These are phyloP conservation scores for Saccharomycopsis fibuligera DNA, from an alignment of 805 yeast genomes.

Conservation along the genomic window DNA sequence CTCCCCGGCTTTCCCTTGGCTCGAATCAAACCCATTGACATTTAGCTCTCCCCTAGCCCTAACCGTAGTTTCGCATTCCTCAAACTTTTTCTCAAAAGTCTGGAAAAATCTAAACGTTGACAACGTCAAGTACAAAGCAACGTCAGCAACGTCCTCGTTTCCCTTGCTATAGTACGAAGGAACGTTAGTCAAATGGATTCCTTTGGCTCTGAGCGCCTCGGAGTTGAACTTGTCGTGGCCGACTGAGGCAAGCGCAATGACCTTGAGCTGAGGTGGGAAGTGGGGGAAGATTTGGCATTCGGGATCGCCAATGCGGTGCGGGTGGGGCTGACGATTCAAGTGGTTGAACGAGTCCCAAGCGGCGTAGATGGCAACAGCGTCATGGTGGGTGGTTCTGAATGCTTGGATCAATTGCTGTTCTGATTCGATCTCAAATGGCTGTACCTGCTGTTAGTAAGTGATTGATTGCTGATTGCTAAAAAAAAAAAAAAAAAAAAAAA, in stretches of 20 bases:
- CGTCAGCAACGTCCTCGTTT: constrained; percentile 55
- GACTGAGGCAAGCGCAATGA: constrained; percentile 49
- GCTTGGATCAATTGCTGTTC: constrained; percentile 35
- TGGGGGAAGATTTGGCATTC: constrained; percentile 35
- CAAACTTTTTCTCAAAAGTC: constrained; percentile 29
- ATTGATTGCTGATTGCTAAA: constrained; percentile 23
- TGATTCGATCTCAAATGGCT: too few species aligned
- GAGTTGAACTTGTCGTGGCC: constrained; percentile 50
- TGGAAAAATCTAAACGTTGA: constrained; percentile 48
- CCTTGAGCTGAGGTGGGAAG: constrained; percentile 41
- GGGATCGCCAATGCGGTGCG: constrained; percentile 44
- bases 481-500: not conserved
- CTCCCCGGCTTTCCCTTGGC: constrained; percentile 28
- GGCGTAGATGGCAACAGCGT: constrained; percentile 48
- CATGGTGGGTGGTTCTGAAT: constrained; percentile 30
- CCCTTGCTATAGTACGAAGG: constrained; percentile 37
- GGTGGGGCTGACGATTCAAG: too few species aligned
- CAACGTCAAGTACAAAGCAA: constrained; percentile 50
- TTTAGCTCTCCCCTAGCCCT: constrained; percentile 33
- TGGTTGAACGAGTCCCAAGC: constrained; percentile 52
- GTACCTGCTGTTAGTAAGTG: too few species aligned
- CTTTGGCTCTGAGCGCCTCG: constrained; percentile 32
- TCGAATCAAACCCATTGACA: constrained; percentile 28
- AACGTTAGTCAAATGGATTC: constrained; percentile 37
- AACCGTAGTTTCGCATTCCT: constrained; percentile 34